phyloP scores from a whole-genome alignment of 169 alveolate species.

The Plasmodium coatneyi region DNA sequence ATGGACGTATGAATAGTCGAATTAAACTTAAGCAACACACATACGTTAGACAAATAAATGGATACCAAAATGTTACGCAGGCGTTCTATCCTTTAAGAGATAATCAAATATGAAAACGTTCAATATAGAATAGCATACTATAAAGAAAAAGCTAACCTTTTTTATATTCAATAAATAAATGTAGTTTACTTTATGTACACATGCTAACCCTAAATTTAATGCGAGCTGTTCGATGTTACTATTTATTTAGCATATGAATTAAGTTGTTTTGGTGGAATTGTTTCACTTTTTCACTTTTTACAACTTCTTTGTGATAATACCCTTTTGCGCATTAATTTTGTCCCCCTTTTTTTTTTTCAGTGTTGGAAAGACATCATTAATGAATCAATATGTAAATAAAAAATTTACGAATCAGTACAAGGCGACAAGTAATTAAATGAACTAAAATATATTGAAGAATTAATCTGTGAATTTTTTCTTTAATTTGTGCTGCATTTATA shows the following conservation, averaged over 20 bases:
- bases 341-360: conserved; percentile 79
- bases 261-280: not conserved
- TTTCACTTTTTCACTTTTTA: not conserved
- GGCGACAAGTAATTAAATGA: conserved; percentile 93
- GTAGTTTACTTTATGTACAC: not conserved
- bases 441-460: not conserved
- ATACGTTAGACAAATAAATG: not conserved
- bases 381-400: conserved; percentile 97
- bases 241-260: not conserved
- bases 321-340: not conserved
- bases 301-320: not conserved
- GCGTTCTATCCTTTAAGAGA: not conserved
- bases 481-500: not conserved
- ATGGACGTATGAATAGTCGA: not conserved
- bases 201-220: not conserved
- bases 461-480: not conserved
- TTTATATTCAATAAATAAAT: not conserved
- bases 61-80: not conserved
- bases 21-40: not conserved
- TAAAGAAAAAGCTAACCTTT: not conserved
- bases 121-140: not conserved
- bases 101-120: not conserved
- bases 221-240: not conserved
- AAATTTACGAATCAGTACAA: conserved; percentile 96
- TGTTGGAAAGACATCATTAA: conserved; percentile 98